Percentiles rank a stretch among this genome's conserved stretches.
Evolutionary conservation across 1,139 yeast genomes (phyloP).

Genomic region (Dujonia santamariae): DNA sequence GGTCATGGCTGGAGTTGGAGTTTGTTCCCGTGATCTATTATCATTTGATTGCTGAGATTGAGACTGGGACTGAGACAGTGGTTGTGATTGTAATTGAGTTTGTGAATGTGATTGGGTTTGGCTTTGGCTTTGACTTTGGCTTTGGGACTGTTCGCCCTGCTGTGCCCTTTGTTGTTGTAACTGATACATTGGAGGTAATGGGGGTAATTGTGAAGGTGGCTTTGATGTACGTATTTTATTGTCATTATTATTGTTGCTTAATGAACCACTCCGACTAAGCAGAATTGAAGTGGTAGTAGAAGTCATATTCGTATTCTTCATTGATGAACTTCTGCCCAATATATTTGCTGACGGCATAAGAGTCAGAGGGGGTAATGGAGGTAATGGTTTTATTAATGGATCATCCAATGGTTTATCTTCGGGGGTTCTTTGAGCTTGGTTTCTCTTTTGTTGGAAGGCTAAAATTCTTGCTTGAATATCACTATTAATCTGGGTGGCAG

Average conservation of each 20-base stretch:
- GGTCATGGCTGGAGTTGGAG: not conserved
- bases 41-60: not conserved
- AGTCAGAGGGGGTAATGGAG: slow-evolving; percentile 24
- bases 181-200: no score
- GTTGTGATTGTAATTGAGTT: not conserved
- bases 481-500: slow-evolving; percentile 42
- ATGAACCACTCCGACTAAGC: no score
- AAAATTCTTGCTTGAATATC: slow-evolving; percentile 72
- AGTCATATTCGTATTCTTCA: no score
- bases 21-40: not conserved
- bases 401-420: slow-evolving; percentile 6
- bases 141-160: no score
- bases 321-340: no score
- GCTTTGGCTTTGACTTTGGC: no score
- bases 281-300: no score
- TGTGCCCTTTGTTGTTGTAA: no score
- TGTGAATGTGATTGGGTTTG: slow-evolving; percentile 5
- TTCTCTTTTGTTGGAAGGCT: slow-evolving; percentile 70
- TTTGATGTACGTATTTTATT: no score
- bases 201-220: no score
- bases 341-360: slow-evolving; percentile 4
- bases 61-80: not conserved
- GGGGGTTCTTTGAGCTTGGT: slow-evolving; percentile 3
- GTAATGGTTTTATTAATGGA: slow-evolving; percentile 25
- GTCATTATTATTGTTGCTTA: no score